Base-by-base conservation (phyloP, 148 eudicot species). In the Nyssa sinensis region DNA sequence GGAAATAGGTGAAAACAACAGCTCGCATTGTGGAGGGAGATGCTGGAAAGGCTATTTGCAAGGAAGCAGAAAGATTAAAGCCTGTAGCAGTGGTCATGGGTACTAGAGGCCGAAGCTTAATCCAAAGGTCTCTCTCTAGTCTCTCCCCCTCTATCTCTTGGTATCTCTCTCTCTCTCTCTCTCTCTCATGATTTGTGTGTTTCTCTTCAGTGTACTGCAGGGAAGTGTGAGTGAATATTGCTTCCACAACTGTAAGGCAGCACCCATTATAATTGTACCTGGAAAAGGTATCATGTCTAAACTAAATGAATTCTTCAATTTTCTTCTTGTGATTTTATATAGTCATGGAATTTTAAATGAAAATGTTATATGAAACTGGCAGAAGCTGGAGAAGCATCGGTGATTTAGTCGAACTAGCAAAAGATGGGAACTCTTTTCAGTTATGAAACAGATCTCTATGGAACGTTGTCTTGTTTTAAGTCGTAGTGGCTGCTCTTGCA, bases 221-320 rank as follows among this genome's bases (percentile, higher is more conserved):
- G 99, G 99, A 65, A 96, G 99, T 82, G 97, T 93, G 34, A 85
- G 98, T 47, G 97, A 93, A 69, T 86, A 91, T 79, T 89, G 94
- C 85, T 84, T 89, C 83, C 99, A 91, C 85, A 83, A 96, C 72
- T 96, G 98, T 75, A 93, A 93, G 82, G 66, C 73, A 17, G 90
- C 98, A 8, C 99, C 98, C 21, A 66, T 91, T 44, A 82, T 95
- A 49, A 83, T 93, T 31, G 98, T 96, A 74, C 99, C 97, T 28
- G 97, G 94, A 35, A 90, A 86, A 90, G 99, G 96, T 90, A 87
- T 31, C 47, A 25, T 60, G 19, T 67, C 59, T 9, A 71, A 13
- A 61, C 35, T 39, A 3, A 27, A 14, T 47, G 29, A 79, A 70
- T 70, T 51, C 66, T 44, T 23, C 23, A 57, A 67, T 76, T 66